A percentile compares a stretch with the other conserved stretches of the same genome.
Conservation (phyloP, 345 rosid genomes). For the Passiflora organensis region DNA sequence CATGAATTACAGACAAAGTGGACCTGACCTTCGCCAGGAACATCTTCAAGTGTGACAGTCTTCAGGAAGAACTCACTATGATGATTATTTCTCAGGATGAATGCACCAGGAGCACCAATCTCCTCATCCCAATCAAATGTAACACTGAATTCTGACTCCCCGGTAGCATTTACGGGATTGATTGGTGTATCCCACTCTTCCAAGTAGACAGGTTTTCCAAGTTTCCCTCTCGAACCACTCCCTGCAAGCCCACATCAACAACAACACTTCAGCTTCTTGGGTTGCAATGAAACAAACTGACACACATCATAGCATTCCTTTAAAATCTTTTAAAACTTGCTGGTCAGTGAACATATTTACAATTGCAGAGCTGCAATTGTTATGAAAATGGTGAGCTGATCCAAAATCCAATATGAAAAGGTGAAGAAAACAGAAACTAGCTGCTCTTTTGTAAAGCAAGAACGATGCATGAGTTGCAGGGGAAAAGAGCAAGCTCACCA, state of each 20-base stretch:
- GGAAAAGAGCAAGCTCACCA: constrained; percentile 13
- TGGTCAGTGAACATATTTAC: too few relatives aligned
- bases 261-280: constrained; percentile 8
- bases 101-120: constrained; percentile 36
- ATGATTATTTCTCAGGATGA: constrained; percentile 31
- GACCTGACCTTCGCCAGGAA: constrained; percentile 37
- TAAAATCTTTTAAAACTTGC: too few relatives aligned
- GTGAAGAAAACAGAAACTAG: too few relatives aligned
- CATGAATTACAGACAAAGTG: constrained; percentile 48
- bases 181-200: constrained; percentile 25
- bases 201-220: constrained; percentile 28
- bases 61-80: constrained; percentile 38
- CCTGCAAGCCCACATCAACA: constrained; percentile 13
- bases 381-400: too few relatives aligned
- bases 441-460: too few relatives aligned
- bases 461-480: too few relatives aligned
- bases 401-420: too few relatives aligned
- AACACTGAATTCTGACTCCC: constrained; percentile 25
- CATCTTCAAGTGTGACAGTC: constrained; percentile 36
- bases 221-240: constrained; percentile 28
- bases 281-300: too few relatives aligned
- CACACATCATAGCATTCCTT: too few relatives aligned
- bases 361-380: too few relatives aligned
- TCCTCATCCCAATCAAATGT: constrained; percentile 34
- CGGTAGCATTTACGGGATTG: constrained; percentile 13